phyloP scores from a whole-genome alignment of 345 rosid species.

The Psidium friedrichsthalianum region DNA sequence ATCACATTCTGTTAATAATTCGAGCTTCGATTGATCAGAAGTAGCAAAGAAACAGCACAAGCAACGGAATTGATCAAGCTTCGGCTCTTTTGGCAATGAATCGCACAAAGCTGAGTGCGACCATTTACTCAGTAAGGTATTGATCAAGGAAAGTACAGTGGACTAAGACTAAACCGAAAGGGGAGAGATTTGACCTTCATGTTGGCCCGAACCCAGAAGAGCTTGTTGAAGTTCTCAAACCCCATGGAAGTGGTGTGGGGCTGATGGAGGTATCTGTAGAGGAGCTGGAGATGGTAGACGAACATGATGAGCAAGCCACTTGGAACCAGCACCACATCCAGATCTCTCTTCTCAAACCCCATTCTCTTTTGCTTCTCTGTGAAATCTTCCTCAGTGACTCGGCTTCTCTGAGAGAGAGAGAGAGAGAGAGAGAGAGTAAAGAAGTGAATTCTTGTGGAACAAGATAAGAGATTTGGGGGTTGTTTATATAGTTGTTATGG shows the following conservation, averaged over 20 bases:
- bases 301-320: constrained; percentile 50
- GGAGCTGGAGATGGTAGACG: constrained; percentile 48
- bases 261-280: constrained; percentile 46
- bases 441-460: background rate
- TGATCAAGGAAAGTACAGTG: background rate
- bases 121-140: background rate
- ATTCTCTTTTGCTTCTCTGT: background rate
- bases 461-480: background rate
- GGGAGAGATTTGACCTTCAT: constrained; percentile 29
- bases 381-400: background rate
- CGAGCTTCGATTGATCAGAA: background rate
- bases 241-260: constrained; percentile 68
- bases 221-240: constrained; percentile 57
- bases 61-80: background rate
- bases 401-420: background rate
- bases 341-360: constrained; percentile 31
- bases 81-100: background rate
- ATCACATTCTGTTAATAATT: background rate
- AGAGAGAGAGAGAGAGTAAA: background rate
- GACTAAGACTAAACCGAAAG: background rate
- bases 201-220: constrained; percentile 65
- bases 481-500: background rate
- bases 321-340: constrained; percentile 68
- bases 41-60: background rate
- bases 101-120: background rate